Base-by-base conservation (phyloP, 176 grass and related monocot species). In the Cenchrus purpureus region DNA sequence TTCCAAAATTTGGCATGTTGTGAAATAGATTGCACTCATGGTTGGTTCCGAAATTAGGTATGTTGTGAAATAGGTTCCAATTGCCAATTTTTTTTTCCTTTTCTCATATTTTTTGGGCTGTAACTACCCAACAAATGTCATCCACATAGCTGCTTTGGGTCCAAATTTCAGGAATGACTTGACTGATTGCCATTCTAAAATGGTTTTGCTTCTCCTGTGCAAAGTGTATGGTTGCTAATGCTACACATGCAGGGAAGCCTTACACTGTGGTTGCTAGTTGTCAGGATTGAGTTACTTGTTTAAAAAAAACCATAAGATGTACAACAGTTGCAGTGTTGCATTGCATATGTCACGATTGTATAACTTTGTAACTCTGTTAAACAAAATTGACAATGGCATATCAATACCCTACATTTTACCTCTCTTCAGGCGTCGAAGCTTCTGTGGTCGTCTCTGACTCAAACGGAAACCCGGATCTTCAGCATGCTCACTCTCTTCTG, bases 401-500 rank as follows among this genome's bases (percentile, higher is more conserved):
- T 14, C 16, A 83, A 10, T 4, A 20, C 28, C 58, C 0, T 55
- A 28, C 42, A n/a, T 70, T 74, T 67, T 32, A 78, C 73, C 58
- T 14, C 0, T 80, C 78, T 62, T 52, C 87, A 95, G 95, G 89
- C 56, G 57, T 76, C 12, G 77, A 94, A 92, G 89, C 77, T 76
- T 84, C 79, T 64, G 82, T 40, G 69, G 81, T 44, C 10, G 79
- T 85, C 81, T 89, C 89, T 48, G 74, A 89, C 88, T 76, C 76
- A 60, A 58, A 83, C 43, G 87, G 91, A 86, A 83, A 65, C 84
- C 91, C 81, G 6, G 91, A 97, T 86, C 87, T 95, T 87, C 91
- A 87, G 64, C 81, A 76, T 95, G 96, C 93, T 98, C 91, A 68
- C 96, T 95, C 96, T 98, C 96, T 95, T 98, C 93, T 98, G 96